Evolutionary conservation across 768 basidiomycete species (phyloP), one percentile per base, ranked within the genome.

Genomic region (Xerocomus spinulosus): DNA sequence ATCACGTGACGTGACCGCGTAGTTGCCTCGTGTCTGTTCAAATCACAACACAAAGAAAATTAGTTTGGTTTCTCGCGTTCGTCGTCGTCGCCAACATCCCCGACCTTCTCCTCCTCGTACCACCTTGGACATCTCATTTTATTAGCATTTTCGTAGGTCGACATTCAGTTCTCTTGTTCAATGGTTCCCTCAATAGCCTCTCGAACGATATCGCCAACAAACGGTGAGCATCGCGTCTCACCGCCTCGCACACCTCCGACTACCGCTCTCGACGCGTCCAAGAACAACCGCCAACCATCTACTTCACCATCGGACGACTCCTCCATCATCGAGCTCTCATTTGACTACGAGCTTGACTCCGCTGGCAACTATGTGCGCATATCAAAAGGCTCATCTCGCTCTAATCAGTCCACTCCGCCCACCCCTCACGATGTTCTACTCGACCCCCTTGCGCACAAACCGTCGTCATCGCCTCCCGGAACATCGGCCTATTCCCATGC

Each of bases 241-340:
- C 64, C 65, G 5, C 65, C 65, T 6, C 62, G 44, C 23, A 67
- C 65, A 10, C 65, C 65, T 3, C 65, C 65, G 38, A 53, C 50
- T 17, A 35, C 46, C 43, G 50, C 54, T n/a, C 55, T 64, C 32
- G 67, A 66, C 48, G 58, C 55, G 46, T 51, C 67, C n/a, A 66
- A 68, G 57, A 64, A 57, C 36, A 54, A 33, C 49, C 67, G 67
- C 28, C 70, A 57, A 30, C 4, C 60, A 15, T 70, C 68, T 7
- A 60, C 64, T 18, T 62, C 73, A 8, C 67, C 68, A 42, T 76
- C 74, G 4, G 75, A 77, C 42, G 73, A 75, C 33, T 73, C 74
- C 1, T 72, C 71, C 2, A 60, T 75, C 43, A 68, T 72, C 12
- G 74, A 77, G 32, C 72, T 76, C 49, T 76, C 75, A 3, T 76